Percentiles rank a stretch among this genome's conserved stretches.
Conservation (phyloP, 495 filamentous ascomycete genomes). For the Lasiosphaeris hirsuta region DNA sequence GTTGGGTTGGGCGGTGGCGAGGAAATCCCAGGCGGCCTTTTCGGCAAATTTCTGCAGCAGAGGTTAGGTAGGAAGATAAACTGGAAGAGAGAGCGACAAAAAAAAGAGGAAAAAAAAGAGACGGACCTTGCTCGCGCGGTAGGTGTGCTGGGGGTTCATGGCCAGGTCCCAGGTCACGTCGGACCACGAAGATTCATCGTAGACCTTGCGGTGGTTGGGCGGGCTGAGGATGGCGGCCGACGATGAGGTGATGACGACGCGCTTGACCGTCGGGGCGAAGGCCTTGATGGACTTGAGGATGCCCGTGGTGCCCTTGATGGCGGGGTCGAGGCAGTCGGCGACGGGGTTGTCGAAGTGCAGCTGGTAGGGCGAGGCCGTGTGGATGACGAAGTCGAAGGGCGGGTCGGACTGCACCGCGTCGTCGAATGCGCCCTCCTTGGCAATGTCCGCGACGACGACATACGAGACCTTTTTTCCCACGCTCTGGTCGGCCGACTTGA, state of each 20-base stretch:
- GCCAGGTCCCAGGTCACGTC: conserved; percentile 37
- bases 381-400: conserved; percentile 40
- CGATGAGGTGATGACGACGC: conserved; percentile 46
- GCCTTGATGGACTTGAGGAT: conserved; percentile 36
- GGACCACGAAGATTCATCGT: conserved; percentile 40
- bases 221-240: conserved; percentile 40
- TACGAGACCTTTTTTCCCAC: conserved; percentile 22
- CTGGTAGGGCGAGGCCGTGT: conserved; percentile 45
- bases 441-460: conserved; percentile 36
- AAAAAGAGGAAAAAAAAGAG: no score
- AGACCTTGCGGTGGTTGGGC: conserved; percentile 34
- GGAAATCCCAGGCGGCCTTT: conserved; percentile 43
- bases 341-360: conserved; percentile 34
- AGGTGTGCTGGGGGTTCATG: conserved; percentile 29
- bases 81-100: no score
- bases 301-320: conserved; percentile 42
- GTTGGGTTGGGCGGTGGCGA: conserved; percentile 25
- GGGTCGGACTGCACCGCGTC: conserved; percentile 25
- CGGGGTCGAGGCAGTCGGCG: conserved; percentile 40
- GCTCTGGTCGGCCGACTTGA: conserved; percentile 26
- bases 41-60: conserved; percentile 38
- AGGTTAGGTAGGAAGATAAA: neutral
- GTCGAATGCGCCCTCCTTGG: conserved; percentile 33
- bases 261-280: conserved; percentile 33
- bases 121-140: conserved; percentile 39